phyloP scores from a whole-genome alignment of 78 protist species.

The Dictyostelium discoideum region DNA sequence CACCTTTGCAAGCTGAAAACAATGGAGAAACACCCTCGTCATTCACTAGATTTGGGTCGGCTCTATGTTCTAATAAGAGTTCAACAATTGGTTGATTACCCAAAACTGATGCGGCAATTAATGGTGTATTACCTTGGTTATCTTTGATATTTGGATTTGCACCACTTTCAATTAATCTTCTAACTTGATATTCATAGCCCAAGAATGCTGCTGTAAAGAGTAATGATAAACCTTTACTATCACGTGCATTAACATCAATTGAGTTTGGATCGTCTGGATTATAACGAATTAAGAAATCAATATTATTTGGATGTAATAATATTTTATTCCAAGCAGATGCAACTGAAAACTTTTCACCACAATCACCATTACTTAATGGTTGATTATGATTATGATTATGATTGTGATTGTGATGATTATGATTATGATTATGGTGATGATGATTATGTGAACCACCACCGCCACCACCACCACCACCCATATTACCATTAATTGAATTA shows the following conservation, averaged over 20 bases:
- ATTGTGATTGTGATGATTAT: not conserved
- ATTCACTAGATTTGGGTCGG: conserved; percentile 62
- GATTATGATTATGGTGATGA: not conserved
- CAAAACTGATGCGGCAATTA: conserved; percentile 55
- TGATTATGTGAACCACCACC: not conserved
- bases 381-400: not conserved
- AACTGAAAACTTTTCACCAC: conserved; percentile 8
- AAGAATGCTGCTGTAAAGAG: conserved; percentile 57
- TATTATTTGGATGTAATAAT: conserved; percentile 16
- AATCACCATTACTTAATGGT: not conserved
- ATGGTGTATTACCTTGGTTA: conserved; percentile 69
- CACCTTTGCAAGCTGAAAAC: conserved; percentile 56
- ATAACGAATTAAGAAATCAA: conserved; percentile 20
- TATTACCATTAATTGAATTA: too few relatives aligned
- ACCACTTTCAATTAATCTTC: conserved; percentile 69
- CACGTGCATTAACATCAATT: conserved; percentile 57
- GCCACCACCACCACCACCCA: too few relatives aligned
- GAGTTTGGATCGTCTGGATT: conserved; percentile 71
- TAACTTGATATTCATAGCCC: conserved; percentile 71
- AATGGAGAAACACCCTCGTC: conserved; percentile 60
- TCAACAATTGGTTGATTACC: conserved; percentile 45
- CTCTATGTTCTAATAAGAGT: conserved; percentile 22
- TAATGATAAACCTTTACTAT: conserved; percentile 45
- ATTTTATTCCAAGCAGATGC: conserved; percentile 68
- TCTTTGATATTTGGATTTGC: conserved; percentile 75